These are phyloP conservation scores for Celoporthe dispersa DNA, from an alignment of 2,329 filamentous ascomycete genomes.

Conservation along the genomic window DNA sequence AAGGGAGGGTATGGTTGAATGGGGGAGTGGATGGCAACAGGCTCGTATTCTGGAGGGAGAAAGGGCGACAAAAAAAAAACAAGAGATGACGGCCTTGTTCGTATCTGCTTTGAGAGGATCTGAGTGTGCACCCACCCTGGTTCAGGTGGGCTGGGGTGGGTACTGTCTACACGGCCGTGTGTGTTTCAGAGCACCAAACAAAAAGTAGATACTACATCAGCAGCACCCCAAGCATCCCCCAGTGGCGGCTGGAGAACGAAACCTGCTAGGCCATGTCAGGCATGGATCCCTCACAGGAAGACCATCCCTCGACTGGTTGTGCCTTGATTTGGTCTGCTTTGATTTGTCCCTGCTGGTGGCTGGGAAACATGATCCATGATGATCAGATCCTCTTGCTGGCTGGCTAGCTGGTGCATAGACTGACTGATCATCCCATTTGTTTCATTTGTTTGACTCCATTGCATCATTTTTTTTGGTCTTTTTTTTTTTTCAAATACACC, in stretches of 20 bases:
- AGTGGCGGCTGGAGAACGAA: background rate
- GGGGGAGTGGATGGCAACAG: background rate
- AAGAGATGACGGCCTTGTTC: background rate
- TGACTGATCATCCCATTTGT: too few relatives aligned
- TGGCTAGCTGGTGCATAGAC: background rate
- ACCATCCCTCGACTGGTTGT: background rate
- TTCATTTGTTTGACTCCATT: too few relatives aligned
- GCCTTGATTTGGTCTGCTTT: background rate
- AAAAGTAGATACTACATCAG: background rate
- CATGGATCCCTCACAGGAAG: background rate
- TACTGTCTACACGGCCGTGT: background rate
- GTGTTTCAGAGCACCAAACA: background rate
- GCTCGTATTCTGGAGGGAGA: background rate
- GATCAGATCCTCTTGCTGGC: background rate
- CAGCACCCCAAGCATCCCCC: background rate
- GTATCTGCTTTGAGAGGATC: background rate
- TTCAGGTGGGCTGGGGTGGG: background rate
- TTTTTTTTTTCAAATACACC: too few relatives aligned
- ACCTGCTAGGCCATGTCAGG: background rate
- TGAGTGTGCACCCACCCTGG: background rate
- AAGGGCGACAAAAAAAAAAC: background rate
- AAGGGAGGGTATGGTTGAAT: background rate
- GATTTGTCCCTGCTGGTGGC: background rate
- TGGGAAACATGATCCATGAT: background rate
- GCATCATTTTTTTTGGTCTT: background rate